Conservation (phyloP, 2,329 filamentous ascomycete genomes). For the Colletotrichum plurivorum region DNA sequence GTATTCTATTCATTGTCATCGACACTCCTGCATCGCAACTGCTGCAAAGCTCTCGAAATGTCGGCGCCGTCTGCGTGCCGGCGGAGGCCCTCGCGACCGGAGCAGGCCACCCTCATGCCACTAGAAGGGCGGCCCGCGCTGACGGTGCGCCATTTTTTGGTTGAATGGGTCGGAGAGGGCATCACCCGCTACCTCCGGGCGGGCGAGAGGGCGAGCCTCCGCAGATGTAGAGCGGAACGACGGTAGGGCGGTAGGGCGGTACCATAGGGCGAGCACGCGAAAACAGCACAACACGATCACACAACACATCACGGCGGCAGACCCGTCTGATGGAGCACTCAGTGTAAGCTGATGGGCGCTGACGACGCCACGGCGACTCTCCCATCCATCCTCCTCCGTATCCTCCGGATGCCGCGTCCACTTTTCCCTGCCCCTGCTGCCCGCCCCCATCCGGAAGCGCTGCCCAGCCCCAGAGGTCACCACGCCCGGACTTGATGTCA, state of each 20-base stretch:
- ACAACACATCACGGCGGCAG: too few relatives aligned
- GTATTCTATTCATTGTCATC: not conserved
- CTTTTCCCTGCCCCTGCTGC: conserved; percentile 33
- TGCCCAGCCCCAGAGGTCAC: conserved; percentile 14
- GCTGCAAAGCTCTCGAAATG: not conserved
- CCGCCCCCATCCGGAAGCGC: conserved; percentile 28
- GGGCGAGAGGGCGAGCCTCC: not conserved
- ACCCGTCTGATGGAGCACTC: too few relatives aligned
- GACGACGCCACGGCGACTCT: conserved; percentile 27
- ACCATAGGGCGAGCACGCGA: too few relatives aligned
- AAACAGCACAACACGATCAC: too few relatives aligned
- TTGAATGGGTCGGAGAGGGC: not conserved
- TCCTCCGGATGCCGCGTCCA: conserved; percentile 31
- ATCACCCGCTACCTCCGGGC: not conserved
- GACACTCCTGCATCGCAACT: not conserved
- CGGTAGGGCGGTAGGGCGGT: too few relatives aligned
- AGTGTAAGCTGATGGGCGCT: conserved; percentile 32
- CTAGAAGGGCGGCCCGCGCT: not conserved
- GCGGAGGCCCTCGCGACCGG: conserved; percentile 3
- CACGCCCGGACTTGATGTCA: conserved; percentile 37
- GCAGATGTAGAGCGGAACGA: not conserved
- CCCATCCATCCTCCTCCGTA: conserved; percentile 31
- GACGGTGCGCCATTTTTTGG: conserved; percentile 32
- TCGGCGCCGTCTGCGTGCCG: conserved; percentile 2
- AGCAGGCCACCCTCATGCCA: conserved; percentile 14